Evolutionary conservation across 805 yeast genomes (phyloP), one percentile per base, ranked within the genome.

Genomic region (Blastobotrys robertii): DNA sequence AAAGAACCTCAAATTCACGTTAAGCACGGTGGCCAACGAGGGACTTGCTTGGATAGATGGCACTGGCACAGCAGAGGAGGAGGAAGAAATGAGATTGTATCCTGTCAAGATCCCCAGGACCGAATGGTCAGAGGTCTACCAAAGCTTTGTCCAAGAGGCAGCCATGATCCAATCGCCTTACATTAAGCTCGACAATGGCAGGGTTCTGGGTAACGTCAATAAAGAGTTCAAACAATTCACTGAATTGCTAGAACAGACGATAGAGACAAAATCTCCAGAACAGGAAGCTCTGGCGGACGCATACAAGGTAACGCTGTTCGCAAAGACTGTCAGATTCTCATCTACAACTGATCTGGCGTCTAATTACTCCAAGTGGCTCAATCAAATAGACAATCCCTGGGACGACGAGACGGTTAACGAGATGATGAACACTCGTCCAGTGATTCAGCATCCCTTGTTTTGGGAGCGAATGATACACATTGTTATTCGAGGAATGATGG

Each of bases 11-110:
- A 56, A 54, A 34, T 58, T 51, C 36, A 25, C 12, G 11, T 28
- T 52, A 28, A 46, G 44, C 30, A 56, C 60, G 5, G 38, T 42
- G 6, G 14, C 39, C 3, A 37, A 32, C 10, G 47, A 41, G 9
- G 62, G 62, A 4, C 14, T 46, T 13, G 55, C 57, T 3, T 57
- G 62, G 62, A 52, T 57, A 8, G 40, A 36, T 31, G 34, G 32
- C 30, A 30, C 8, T n/a, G 30, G 15, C 19, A 30, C 9, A 32
- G 38, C 42, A 15, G 14, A 19, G 25, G 25, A 32, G 7, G 44
- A 43, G 4, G 49, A 49, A 14, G 57, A 55, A 25, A 28, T 39
- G 16, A 47, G 41, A 34, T 13, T 55, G 19, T 55, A 39, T 43
- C 51, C 52, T 4, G 34, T 48, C 6, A 39, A 37, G 11, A 19